Percentiles rank a stretch among this genome's conserved stretches.
phyloP scores from a whole-genome alignment of 257 asterid genomes.

The Jacaranda mimosifolia region DNA sequence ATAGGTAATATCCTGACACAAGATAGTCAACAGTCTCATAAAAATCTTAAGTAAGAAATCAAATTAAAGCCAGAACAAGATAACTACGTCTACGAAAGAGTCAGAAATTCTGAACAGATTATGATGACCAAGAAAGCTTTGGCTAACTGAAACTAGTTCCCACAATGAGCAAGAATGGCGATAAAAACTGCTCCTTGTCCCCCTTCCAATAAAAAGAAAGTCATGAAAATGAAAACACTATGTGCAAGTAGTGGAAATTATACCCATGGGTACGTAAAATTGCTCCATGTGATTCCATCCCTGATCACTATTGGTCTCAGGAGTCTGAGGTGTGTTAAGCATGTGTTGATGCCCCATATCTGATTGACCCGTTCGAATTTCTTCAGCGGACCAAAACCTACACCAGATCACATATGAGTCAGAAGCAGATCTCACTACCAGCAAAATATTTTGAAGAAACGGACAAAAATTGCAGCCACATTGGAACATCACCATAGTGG shows the following conservation, averaged over 20 bases:
- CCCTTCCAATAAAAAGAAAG: not conserved
- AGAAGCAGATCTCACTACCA: constrained; percentile 17
- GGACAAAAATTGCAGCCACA: not conserved
- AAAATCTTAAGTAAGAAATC: not conserved
- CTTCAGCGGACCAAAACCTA: constrained; percentile 39
- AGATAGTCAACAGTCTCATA: not conserved
- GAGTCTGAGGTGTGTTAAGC: constrained; percentile 52
- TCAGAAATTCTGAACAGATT: not conserved
- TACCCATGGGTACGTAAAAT: constrained; percentile 61
- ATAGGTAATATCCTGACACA: not conserved
- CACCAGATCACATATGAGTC: constrained; percentile 12
- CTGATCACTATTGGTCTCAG: constrained; percentile 56
- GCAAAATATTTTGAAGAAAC: constrained; percentile 8
- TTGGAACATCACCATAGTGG: not conserved
- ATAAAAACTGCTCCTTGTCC: constrained; percentile 16
- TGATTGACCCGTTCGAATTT: constrained; percentile 26
- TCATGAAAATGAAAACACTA: not conserved
- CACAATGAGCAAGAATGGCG: constrained; percentile 2
- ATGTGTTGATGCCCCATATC: constrained; percentile 61
- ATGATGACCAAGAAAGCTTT: not conserved
- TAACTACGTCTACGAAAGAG: not conserved
- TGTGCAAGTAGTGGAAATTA: constrained; percentile 15
- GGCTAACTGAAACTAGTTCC: not conserved
- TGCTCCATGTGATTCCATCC: constrained; percentile 60
- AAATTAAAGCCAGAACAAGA: constrained; percentile 13